Conservation (phyloP, 2,329 filamentous ascomycete species). For the Neopestalotiopsis clavispora region DNA sequence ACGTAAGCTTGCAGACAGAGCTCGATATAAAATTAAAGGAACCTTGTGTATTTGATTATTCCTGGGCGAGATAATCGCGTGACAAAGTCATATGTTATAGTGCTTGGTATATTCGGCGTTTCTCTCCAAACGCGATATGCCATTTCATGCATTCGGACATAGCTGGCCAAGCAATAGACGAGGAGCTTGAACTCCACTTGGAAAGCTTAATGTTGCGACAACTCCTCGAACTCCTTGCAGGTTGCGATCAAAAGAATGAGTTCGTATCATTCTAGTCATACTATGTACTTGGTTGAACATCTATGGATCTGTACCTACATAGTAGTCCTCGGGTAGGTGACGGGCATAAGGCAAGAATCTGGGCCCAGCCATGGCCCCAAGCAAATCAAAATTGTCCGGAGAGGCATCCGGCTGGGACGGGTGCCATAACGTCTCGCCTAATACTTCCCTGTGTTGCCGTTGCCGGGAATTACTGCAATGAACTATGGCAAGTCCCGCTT, state of each 20-base stretch:
- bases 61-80: neutral
- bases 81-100: neutral
- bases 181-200: neutral
- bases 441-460: neutral
- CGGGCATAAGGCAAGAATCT: too few species aligned
- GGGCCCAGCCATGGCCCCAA: too few species aligned
- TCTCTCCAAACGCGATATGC: neutral
- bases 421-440: neutral
- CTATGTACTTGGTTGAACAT: too few species aligned
- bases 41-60: neutral
- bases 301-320: too few species aligned
- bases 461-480: too few species aligned
- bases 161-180: neutral
- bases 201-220: neutral
- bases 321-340: too few species aligned
- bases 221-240: neutral
- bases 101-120: neutral
- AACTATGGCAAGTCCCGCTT: too few species aligned
- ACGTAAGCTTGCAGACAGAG: neutral
- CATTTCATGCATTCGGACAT: neutral
- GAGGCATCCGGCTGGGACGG: neutral
- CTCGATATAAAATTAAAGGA: neutral
- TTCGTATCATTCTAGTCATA: too few species aligned
- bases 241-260: too few species aligned
- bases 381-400: neutral